Evolutionary conservation across 192 early-diverging fungal species (phyloP).

Genomic region (Entomortierella lignicola): DNA sequence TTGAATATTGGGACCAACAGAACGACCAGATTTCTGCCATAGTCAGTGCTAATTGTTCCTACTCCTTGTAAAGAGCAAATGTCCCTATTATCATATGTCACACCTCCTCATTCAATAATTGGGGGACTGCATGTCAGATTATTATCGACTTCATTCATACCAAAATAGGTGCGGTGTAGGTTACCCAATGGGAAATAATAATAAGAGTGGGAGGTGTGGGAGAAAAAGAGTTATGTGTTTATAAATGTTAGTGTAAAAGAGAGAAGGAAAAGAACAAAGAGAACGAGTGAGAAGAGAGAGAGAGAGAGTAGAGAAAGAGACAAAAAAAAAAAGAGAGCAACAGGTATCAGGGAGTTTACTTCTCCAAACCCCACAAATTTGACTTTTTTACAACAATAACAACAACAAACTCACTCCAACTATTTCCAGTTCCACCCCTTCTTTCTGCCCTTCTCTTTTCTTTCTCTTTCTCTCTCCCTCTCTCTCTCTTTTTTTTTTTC

Average conservation of each 20-base stretch:
- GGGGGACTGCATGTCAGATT: background rate
- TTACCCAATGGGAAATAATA: background rate
- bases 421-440: background rate
- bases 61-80: too few species aligned
- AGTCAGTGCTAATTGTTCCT: too few species aligned
- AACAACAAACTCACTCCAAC: too few species aligned
- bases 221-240: background rate
- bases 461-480: background rate
- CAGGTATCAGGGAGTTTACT: too few species aligned
- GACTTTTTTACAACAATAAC: too few species aligned
- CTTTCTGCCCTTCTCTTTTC: background rate
- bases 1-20: too few species aligned
- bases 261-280: background rate
- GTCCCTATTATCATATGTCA: background rate
- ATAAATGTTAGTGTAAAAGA: background rate
- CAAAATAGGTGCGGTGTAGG: background rate
- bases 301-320: background rate
- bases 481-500: background rate
- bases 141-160: background rate
- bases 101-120: background rate
- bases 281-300: background rate
- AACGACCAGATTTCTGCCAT: too few species aligned
- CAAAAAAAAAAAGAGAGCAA: background rate
- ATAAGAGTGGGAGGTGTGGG: too few species aligned
- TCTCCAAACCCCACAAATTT: constrained; percentile 34